Evolutionary conservation across 257 asterid genomes (phyloP).

Genomic region (Lithospermum erythrorhizon): DNA sequence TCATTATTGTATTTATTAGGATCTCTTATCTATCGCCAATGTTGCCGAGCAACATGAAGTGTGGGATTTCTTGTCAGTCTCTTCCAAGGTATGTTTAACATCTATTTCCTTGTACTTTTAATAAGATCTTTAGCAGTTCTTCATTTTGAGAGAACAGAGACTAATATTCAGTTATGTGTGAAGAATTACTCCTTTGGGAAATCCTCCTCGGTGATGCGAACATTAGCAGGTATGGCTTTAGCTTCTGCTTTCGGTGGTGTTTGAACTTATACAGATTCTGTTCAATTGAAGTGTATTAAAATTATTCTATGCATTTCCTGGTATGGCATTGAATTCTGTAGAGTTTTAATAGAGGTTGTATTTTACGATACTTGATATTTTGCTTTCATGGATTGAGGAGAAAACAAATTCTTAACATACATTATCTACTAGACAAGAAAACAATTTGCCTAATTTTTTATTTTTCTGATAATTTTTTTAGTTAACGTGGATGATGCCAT

Average conservation of each 20-base stretch:
- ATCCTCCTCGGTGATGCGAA: constrained; percentile 88
- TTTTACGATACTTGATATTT: neutral
- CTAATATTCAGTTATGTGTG: constrained; percentile 33
- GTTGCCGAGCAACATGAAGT: constrained; percentile 99
- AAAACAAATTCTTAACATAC: neutral
- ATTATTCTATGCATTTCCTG: neutral
- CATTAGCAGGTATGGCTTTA: constrained; percentile 62
- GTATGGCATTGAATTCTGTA: neutral
- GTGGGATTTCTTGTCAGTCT: constrained; percentile 91
- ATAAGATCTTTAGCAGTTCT: neutral
- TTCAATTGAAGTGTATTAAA: neutral
- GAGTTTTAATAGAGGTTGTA: neutral
- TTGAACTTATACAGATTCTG: neutral
- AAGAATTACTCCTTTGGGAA: constrained; percentile 95
- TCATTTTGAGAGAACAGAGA: constrained; percentile 12
- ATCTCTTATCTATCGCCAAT: constrained; percentile 89
- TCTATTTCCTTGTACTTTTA: constrained; percentile 10
- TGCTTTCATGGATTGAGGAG: neutral
- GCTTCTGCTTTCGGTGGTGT: constrained; percentile 4
- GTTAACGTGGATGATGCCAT: constrained; percentile 98
- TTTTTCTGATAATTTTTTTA: constrained; percentile 22
- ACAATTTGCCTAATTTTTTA: constrained; percentile 4
- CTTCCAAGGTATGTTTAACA: constrained; percentile 62
- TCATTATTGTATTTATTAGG: constrained; percentile 37
- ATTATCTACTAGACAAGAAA: neutral